Conservation (phyloP, 805 yeast species). For the Metschnikowia bowlesiae region DNA sequence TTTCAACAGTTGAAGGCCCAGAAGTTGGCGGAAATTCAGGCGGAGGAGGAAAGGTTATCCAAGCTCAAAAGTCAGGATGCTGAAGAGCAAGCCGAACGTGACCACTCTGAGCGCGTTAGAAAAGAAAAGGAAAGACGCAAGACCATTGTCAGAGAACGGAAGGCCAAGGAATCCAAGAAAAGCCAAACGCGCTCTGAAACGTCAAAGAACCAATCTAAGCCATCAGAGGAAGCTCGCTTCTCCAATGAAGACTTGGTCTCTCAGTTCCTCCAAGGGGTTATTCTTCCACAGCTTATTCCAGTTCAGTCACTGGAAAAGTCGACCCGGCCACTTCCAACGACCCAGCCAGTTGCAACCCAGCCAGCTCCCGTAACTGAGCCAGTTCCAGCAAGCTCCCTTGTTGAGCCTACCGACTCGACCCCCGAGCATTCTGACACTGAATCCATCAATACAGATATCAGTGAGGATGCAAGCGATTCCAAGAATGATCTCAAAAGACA, state of each 20-base stretch:
- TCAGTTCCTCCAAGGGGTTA: conserved; percentile 1
- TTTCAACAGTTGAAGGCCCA: conserved; percentile 8
- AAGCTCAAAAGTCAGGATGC: conserved; percentile 8
- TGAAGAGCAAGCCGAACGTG: conserved; percentile 1
- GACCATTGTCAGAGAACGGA: conserved; percentile 8
- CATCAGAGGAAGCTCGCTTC: background rate
- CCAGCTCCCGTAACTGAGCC: background rate
- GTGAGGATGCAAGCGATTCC: conserved; percentile 1
- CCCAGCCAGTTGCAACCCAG: background rate
- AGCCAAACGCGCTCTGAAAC: background rate
- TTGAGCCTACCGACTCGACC: background rate
- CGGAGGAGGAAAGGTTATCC: conserved; percentile 7
- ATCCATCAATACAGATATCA: conserved; percentile 10
- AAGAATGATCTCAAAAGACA: conserved; percentile 11
- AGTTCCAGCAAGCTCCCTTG: background rate
- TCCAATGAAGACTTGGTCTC: conserved; percentile 1
- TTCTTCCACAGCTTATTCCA: conserved; percentile 2
- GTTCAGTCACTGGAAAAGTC: background rate
- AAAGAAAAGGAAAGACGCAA: conserved; percentile 6
- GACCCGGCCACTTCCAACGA: too few relatives aligned
- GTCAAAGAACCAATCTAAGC: background rate
- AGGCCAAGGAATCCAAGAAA: conserved; percentile 6
- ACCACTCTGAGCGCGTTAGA: conserved; percentile 3
- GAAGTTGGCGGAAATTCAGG: conserved; percentile 6
- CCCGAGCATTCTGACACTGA: conserved; percentile 7